Percentiles rank a stretch among this genome's conserved stretches.
Conservation (phyloP, 106 monocot genomes). For the Acorus gramineus region DNA sequence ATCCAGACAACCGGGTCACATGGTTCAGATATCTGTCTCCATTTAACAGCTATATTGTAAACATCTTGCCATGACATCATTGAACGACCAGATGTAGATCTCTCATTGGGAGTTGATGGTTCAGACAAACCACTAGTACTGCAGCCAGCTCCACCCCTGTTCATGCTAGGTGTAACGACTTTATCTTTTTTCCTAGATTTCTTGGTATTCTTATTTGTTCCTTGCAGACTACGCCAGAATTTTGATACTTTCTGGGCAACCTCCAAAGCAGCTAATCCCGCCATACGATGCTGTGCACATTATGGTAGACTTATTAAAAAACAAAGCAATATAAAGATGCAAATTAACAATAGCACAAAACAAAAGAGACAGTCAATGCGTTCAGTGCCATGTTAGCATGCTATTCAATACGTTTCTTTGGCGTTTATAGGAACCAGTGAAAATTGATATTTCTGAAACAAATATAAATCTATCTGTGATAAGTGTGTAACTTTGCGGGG, state of each 20-base stretch:
- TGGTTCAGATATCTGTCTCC: conserved; percentile 97
- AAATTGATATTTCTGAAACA: too few species aligned
- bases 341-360: too few species aligned
- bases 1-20: conserved; percentile 99
- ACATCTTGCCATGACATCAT: conserved; percentile 61
- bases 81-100: conserved; percentile 24
- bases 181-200: conserved; percentile 61
- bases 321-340: too few species aligned
- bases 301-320: too few species aligned
- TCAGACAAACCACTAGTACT: conserved; percentile 45
- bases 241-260: conserved; percentile 87
- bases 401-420: too few species aligned
- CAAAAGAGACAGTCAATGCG: too few species aligned
- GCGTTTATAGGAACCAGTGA: too few species aligned
- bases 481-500: too few species aligned
- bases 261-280: conserved; percentile 86
- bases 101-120: conserved; percentile 39
- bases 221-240: conserved; percentile 41
- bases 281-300: too few species aligned
- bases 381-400: too few species aligned
- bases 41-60: conserved; percentile 74
- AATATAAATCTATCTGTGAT: too few species aligned
- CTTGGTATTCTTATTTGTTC: conserved; percentile 58
- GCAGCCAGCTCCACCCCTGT: conserved; percentile 71
- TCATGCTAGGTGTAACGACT: conserved; percentile 37